Base-by-base conservation (phyloP, 2,329 filamentous ascomycete genomes). In the Sporothrix pallida region DNA sequence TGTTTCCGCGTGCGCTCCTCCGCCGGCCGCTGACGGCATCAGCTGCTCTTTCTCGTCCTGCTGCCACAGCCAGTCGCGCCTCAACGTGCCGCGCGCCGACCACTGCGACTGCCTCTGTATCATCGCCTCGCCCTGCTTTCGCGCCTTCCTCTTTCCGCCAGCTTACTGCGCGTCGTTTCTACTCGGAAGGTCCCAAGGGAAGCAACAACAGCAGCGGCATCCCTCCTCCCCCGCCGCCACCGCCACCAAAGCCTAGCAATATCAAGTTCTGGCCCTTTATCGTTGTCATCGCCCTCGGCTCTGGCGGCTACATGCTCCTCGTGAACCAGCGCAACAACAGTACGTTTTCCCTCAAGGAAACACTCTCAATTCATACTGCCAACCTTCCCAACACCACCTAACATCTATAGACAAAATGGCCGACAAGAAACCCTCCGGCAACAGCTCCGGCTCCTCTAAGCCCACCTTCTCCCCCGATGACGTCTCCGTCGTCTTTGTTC, bases 401-500 rank as follows among this genome's bases (percentile, higher is more conserved):
- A 37, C 31, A 37, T 10, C 15, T 17, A 2, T 20, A 67, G 71
- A 42, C 65, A 70, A 73, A 20, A 72, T 74, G 69, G 68, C 75
- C 71, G 63, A 50, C 15, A 56, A 73, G 44, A 65, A 65, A 9
- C 42, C 62, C 15, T 71, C 75, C 71, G 74, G 74, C 75, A 80
- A 83, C 48, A 78, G 82, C 76, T 77, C 80, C 77, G 78, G 79
- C 74, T 79, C 81, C 76, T 82, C 83, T 76, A 82, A 82, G 72
- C 92, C 95, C 4, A 89, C 90, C 80, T 98, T 97, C 87, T 91
- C 89, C 74, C 84, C 91, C 69, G 80, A 89, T 73, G 87, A 94
- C 74, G 93, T 97, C 46, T 96, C 94, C n/a, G 95, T 98, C 74
- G 86, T 99, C 82, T 98, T 97, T 86, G 94, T 98, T 76, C 94